Base-by-base conservation (phyloP, 306 rosid species). In the Cucurbita ficifolia region DNA sequence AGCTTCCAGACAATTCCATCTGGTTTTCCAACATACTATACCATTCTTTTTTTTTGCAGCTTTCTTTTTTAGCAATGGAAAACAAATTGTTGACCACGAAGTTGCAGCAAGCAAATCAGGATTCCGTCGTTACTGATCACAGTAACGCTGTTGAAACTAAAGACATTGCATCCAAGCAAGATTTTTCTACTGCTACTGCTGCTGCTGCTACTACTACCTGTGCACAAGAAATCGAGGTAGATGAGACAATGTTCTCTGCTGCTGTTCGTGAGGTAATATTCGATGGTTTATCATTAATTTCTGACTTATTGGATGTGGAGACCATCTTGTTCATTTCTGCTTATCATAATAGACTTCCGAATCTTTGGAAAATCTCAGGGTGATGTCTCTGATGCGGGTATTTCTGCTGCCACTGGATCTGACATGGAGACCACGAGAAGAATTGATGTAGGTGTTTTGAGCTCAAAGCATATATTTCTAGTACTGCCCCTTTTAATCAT, bases 391-490 rank as follows among this genome's bases (percentile, higher is more conserved):
- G 14, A 75, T 7, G 79, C 57, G 83, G 79, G 68, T 36, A 79
- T 46, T 49, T 19, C 43, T 10, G 79, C 56, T 45, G 85, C 83
- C 60, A 39, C 78, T 57, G 33, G 50, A n/a, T 72, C 87, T 6
- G 87, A 84, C 72, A 79, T 42, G 22, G 92, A 76, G 78, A 72
- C 83, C 19, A 83, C 70, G 77, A 89, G 97, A 79, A 86, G 96
- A 89, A 82, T 87, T 43, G 99, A 94, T 81, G 88, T 86, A 17
- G 97, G 95, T 71, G 84, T 83, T 64, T 77, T 89, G 77, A 82
- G 76, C 82, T 51, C 60, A 45, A 94, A 78, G 90, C 83, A 85
- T 71, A 21, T 88, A 1, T 39, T 79, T 50, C 12, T 84, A 56
- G 81, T 87, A 24, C 51, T 89, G 51, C 67, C 88, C 72, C 73